A percentile compares a stretch with the other conserved stretches of the same genome.
Evolutionary conservation across 805 yeast genomes (phyloP).

Genomic region (Metschnikowia peoriensis): DNA sequence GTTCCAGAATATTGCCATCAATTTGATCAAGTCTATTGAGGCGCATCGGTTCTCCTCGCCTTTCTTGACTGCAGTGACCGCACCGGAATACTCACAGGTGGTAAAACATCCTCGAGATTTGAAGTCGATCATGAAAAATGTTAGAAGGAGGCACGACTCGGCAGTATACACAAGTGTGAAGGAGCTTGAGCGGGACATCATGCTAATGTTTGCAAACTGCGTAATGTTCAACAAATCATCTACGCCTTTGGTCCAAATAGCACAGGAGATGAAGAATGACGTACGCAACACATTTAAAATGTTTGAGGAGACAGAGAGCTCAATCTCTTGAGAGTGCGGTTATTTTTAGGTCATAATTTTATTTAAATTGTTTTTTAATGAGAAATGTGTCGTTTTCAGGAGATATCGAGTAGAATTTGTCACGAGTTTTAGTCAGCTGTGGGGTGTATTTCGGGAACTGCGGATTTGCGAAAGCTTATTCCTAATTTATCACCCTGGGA

Average conservation of each 20-base stretch:
- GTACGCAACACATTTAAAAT: conserved; percentile 54
- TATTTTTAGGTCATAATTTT: not conserved
- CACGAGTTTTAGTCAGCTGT: too few species aligned
- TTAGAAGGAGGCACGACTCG: conserved; percentile 42
- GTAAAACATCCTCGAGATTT: conserved; percentile 67
- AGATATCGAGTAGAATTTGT: too few species aligned
- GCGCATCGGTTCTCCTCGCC: conserved; percentile 74
- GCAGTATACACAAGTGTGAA: conserved; percentile 51
- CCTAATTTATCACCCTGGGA: too few species aligned
- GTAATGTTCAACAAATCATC: conserved; percentile 74
- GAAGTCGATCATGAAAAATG: conserved; percentile 55
- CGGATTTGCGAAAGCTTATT: too few species aligned
- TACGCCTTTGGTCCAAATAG: conserved; percentile 59
- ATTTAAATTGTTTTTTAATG: not conserved
- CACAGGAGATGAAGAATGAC: conserved; percentile 70
- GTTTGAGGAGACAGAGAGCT: conserved; percentile 53
- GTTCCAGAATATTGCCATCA: conserved; percentile 60
- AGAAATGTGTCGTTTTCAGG: too few species aligned
- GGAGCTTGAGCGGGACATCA: conserved; percentile 64
- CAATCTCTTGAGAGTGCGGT: not conserved
- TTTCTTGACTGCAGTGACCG: conserved; percentile 70
- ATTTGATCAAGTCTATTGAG: conserved; percentile 60
- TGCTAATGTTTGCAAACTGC: conserved; percentile 80
- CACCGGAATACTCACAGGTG: conserved; percentile 64
- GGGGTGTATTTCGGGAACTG: too few species aligned